Percentiles rank a stretch among this genome's conserved stretches.
Evolutionary conservation across 1,284 basidiomycete genomes (phyloP).

Genomic region (Ganoderma boninense): DNA sequence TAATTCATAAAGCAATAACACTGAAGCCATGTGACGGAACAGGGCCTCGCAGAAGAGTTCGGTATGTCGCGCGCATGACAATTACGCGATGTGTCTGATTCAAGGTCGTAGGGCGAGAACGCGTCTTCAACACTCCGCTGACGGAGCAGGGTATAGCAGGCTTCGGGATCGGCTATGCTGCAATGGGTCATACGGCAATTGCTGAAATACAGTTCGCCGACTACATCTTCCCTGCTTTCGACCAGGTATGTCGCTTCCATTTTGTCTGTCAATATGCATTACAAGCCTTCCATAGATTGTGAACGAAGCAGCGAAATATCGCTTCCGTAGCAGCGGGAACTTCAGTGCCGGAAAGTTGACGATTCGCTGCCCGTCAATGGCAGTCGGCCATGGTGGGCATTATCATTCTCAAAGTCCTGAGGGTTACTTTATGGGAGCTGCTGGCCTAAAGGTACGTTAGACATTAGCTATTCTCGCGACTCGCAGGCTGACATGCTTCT

Average conservation of each 20-base stretch:
- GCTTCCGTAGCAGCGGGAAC: slow-evolving; percentile 88
- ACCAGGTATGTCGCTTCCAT: slow-evolving; percentile 65
- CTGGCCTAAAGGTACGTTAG: slow-evolving; percentile 77
- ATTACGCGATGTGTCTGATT: slow-evolving; percentile 3
- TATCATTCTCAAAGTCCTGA: slow-evolving; percentile 97
- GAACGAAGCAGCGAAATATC: slow-evolving; percentile 94
- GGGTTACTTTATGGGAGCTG: slow-evolving; percentile 92
- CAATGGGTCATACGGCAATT: slow-evolving; percentile 94
- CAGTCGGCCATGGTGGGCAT: slow-evolving; percentile 91
- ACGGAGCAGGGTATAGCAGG: slow-evolving; percentile 96
- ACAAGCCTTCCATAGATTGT: slow-evolving; percentile 67
- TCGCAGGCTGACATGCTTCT: slow-evolving; percentile 40
- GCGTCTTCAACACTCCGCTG: slow-evolving; percentile 95
- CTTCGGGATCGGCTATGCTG: slow-evolving; percentile 91
- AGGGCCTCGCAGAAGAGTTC: slow-evolving; percentile 94
- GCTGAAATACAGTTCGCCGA: slow-evolving; percentile 93
- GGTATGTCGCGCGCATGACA: slow-evolving; percentile 52
- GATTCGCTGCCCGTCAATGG: slow-evolving; percentile 88
- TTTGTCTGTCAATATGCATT: not conserved
- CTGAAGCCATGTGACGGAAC: slow-evolving; percentile 18
- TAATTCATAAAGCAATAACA: not conserved
- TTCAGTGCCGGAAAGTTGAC: slow-evolving; percentile 89
- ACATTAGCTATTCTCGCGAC: not conserved
- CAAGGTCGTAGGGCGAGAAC: slow-evolving; percentile 71
- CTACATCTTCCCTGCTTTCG: slow-evolving; percentile 92